Evolutionary conservation across 768 basidiomycete genomes (phyloP), one percentile per base, ranked within the genome.

Genomic region (Holtermanniella nyarrowii): DNA sequence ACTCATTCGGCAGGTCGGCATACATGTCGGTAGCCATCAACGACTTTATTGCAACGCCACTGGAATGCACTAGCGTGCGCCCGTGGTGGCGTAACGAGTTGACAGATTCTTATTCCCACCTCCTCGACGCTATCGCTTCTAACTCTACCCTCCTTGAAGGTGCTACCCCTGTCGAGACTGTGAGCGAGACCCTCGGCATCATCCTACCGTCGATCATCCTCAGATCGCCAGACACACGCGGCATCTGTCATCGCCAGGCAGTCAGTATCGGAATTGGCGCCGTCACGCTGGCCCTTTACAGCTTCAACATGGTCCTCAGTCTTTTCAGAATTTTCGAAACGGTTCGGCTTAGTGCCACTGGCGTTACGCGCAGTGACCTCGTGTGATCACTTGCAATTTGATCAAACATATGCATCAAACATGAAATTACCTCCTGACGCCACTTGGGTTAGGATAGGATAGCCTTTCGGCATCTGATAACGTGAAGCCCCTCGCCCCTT

Each of bases 311-410:
- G 66, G 60, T 70, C 12, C 41, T 70, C 26, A 66, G 64, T 54
- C 47, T 70, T 20, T 70, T 68, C 44, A 58, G 69, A 50, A 68
- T 70, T 39, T 66, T 70, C 37, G 69, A 70, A 54, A 64, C 63
- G 47, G 61, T 67, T 42, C 57, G 60, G 40, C 50, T 62, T 44
- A 60, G 57, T 13, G 61, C 61, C 26, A 56, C 59, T 48, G 57
- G 58, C 27, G 50, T 49, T 27, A 46, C 44, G 42, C 49, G 49
- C 12, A 46, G 48, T 11, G 46, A 25, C 22, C 20, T 54, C 16
- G 48, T 24, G 44, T 40, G 21, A n/a, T 40, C 37, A 23, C 31
- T 7, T 37, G 31, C 31, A n/a, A n/a, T n/a, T n/a, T n/a, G n/a
- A n/a, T n/a, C n/a, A n/a, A n/a, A n/a, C n/a, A n/a, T n/a, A n/a